A percentile compares a stretch with the other conserved stretches of the same genome.
Evolutionary conservation across 192 early-diverging fungal genomes (phyloP).

Genomic region (Entophlyctis luteolus): DNA sequence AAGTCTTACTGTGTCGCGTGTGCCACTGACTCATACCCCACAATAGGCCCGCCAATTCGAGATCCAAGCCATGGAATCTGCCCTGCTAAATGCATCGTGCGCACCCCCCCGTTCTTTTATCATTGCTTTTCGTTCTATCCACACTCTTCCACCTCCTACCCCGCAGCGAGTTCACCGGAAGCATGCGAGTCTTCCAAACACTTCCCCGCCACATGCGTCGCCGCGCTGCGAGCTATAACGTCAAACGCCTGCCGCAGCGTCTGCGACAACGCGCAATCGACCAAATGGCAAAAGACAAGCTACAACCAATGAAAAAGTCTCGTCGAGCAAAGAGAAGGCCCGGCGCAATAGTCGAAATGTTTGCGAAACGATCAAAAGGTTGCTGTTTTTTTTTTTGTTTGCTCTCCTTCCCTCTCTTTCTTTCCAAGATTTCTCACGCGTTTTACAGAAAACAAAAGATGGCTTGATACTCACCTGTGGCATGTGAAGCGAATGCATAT

Average conservation of each 20-base stretch:
- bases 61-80: conserved; percentile 77
- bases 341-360: conserved; percentile 24
- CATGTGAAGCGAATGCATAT: conserved; percentile 98
- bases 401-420: too few species aligned
- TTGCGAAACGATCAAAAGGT: conserved; percentile 20
- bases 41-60: conserved; percentile 74
- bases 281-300: conserved; percentile 58
- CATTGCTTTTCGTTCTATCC: not conserved
- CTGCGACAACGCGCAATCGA: conserved; percentile 70
- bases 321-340: conserved; percentile 23
- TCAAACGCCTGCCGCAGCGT: conserved; percentile 82
- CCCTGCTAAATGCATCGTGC: conserved; percentile 61
- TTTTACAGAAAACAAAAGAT: conserved; percentile 57
- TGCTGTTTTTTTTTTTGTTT: not conserved
- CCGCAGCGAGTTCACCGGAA: conserved; percentile 40
- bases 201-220: conserved; percentile 86
- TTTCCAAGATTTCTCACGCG: too few species aligned
- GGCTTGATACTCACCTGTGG: conserved; percentile 98
- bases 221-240: conserved; percentile 91
- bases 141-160: not conserved
- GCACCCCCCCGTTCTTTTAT: not conserved
- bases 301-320: conserved; percentile 29
- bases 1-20: not conserved
- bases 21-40: not conserved
- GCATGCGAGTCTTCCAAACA: conserved; percentile 79